Base-by-base conservation (phyloP, 257 asterid species). In the Gardenia jasminoides region DNA sequence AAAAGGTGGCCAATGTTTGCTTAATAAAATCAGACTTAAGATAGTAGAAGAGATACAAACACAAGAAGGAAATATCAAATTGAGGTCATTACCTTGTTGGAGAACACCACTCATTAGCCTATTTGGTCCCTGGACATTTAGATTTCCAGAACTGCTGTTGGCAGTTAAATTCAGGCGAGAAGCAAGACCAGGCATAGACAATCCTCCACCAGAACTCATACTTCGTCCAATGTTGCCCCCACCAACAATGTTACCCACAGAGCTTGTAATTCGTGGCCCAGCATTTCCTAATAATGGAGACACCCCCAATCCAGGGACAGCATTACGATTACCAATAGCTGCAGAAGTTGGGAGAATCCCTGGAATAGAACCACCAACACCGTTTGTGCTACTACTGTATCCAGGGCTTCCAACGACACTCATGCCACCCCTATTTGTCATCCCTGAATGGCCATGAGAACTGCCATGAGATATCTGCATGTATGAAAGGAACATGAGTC, bases 351-450 rank as follows among this genome's bases (percentile, higher is more conserved):
- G 94, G 19, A 92, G 91, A 82, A 96, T 88, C 78, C 98, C 98
- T 72, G 99, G 99, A 78, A 93, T 90, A 71, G 98, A 93, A 84
- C 97, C 96, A 82, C 98, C 97, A 81, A 89, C 93, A 59, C 97
- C 97, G 79, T 86, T 93, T 26, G 88, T 78, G 87, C 85, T 90
- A 82, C 90, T 86, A 80, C 78, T 87, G 83, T 89, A 93, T 72
- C 97, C 99, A 73, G 91, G 94, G 84, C 89, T 96, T 79, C 99
- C 98, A 69, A 91, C 89, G 68, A 89, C 92, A 84, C 80, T 85
- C 92, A 96, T 87, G 74, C 90, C 98, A 83, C 96, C 95, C 87
- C 98, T 88, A 81, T 75, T 91, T 58, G 89, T 77, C 91, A 96
- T 89, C 83, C 96, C 98, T 70, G 99, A 89, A 88, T 90, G 97